Percentiles rank a stretch among this genome's conserved stretches.
phyloP scores from a whole-genome alignment of 495 filamentous ascomycete species.

The Glarea lozoyensis region DNA sequence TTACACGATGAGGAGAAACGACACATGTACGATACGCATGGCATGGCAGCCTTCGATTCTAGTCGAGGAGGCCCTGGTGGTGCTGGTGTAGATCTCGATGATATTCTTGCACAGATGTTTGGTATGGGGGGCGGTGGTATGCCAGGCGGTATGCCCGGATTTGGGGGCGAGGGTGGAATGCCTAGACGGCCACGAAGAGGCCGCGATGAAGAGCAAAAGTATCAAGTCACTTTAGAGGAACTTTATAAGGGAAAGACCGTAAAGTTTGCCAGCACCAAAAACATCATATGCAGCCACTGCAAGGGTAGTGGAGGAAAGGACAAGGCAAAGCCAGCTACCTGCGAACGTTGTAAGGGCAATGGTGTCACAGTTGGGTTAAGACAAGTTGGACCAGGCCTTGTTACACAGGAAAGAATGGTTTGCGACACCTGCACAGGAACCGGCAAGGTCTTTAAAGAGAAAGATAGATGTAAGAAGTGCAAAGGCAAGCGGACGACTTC shows the following conservation, averaged over 20 bases:
- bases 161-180: conserved; percentile 33
- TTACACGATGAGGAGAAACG: conserved; percentile 93
- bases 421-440: conserved; percentile 76
- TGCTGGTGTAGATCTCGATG: conserved; percentile 72
- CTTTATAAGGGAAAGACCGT: conserved; percentile 98
- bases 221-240: conserved; percentile 84
- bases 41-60: conserved; percentile 87
- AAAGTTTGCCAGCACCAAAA: conserved; percentile 88
- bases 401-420: conserved; percentile 61
- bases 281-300: conserved; percentile 77
- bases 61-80: conserved; percentile 51
- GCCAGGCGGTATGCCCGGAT: conserved; percentile 32
- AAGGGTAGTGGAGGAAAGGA: conserved; percentile 88
- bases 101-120: conserved; percentile 91
- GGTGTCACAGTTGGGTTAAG: conserved; percentile 65
- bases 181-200: conserved; percentile 60
- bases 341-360: conserved; percentile 70
- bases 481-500: conserved; percentile 76
- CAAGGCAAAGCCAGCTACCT: conserved; percentile 77
- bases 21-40: conserved; percentile 82
- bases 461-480: conserved; percentile 97
- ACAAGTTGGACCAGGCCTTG: conserved; percentile 70
- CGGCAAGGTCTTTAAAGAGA: conserved; percentile 79
- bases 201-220: conserved; percentile 77
- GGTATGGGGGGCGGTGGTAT: conserved; percentile 59